Evolutionary conservation across 164 flowering plant species (phyloP).

Genomic region (Tetrastigma voinierianum): DNA sequence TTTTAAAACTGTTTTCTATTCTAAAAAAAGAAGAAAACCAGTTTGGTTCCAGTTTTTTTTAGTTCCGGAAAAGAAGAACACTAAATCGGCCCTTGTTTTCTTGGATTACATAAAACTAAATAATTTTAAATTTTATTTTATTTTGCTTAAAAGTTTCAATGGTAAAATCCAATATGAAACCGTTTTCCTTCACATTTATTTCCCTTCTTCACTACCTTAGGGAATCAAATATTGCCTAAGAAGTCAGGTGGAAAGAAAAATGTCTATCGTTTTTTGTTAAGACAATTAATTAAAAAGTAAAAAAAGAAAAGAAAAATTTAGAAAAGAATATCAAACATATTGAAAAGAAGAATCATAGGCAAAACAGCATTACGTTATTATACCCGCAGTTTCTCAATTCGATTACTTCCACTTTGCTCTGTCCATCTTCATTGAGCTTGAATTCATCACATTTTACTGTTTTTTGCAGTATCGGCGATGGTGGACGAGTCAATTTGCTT

Average conservation of each 20-base stretch:
- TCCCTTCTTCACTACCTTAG: too few species aligned
- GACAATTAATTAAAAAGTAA: neutral
- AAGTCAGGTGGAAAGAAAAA: neutral
- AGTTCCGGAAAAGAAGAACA: too few species aligned
- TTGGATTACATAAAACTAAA: too few species aligned
- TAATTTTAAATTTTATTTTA: too few species aligned
- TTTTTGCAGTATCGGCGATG: conserved; percentile 26
- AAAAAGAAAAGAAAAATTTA: neutral
- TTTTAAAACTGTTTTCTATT: too few species aligned
- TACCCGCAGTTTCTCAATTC: conserved; percentile 50
- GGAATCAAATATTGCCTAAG: too few species aligned
- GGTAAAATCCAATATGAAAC: too few species aligned
- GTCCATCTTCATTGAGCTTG: conserved; percentile 18
- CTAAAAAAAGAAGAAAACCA: too few species aligned
- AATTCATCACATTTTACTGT: conserved; percentile 2
- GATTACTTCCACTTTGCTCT: conserved; percentile 12
- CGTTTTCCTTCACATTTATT: too few species aligned
- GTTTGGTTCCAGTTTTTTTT: too few species aligned
- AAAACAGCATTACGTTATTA: conserved; percentile 58
- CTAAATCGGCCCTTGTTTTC: too few species aligned
- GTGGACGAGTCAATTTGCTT: conserved; percentile 25
- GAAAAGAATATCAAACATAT: neutral
- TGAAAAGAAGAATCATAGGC: neutral
- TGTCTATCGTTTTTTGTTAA: neutral
- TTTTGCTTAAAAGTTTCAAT: too few species aligned